Conservation (phyloP, 129 eudicot species). For the Daucus carota region DNA sequence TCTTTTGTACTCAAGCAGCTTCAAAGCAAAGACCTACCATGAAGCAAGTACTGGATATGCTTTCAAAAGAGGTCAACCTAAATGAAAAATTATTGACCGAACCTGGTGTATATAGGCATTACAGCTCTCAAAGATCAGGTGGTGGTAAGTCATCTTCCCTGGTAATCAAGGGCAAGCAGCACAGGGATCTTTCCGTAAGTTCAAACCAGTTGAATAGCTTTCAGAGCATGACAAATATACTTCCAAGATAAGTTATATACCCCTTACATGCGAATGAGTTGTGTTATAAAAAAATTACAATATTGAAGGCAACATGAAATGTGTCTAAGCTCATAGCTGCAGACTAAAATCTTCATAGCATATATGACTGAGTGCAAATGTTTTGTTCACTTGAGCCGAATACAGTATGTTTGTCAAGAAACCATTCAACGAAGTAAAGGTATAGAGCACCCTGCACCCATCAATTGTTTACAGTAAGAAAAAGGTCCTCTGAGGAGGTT, state of each 20-base stretch:
- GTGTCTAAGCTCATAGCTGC: no score
- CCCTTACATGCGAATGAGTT: background rate
- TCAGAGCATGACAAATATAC: slow-evolving; percentile 29
- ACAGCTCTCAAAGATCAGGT: slow-evolving; percentile 14
- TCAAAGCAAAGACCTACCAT: slow-evolving; percentile 62
- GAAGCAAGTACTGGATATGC: slow-evolving; percentile 75
- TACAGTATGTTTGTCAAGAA: background rate
- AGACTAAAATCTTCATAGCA: background rate
- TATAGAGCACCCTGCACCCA: no score
- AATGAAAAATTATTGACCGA: slow-evolving; percentile 43
- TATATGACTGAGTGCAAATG: background rate
- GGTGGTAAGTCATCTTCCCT: slow-evolving; percentile 13
- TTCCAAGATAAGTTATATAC: slow-evolving; percentile 44
- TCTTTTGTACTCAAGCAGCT: slow-evolving; percentile 67
- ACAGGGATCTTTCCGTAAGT: slow-evolving; percentile 24
- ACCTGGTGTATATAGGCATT: slow-evolving; percentile 42
- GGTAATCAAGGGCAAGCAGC: slow-evolving; percentile 23
- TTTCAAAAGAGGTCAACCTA: slow-evolving; percentile 46
- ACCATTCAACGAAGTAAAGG: background rate
- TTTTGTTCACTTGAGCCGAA: background rate
- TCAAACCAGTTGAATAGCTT: slow-evolving; percentile 19
- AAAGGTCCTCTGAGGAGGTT: no score
- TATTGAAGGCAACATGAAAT: background rate
- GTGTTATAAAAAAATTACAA: background rate
- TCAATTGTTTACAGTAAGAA: no score